These are phyloP conservation scores for Echeveria elegans DNA, from an alignment of 164 flowering plant genomes.

Conservation along the genomic window DNA sequence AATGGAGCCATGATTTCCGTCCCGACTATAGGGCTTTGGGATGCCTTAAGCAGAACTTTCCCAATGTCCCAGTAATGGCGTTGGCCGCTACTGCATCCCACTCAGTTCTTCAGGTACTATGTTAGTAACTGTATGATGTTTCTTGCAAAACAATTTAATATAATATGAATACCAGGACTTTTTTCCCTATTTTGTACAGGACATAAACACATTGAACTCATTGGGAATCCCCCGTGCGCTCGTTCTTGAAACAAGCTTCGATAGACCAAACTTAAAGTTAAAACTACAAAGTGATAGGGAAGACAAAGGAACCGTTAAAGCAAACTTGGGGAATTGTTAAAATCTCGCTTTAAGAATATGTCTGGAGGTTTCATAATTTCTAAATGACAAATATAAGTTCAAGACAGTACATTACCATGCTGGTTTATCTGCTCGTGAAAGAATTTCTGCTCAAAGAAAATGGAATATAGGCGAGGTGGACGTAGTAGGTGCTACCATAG, in stretches of 20 bases:
- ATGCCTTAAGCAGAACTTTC: constrained; percentile 84
- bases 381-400: constrained; percentile 66
- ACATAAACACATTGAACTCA: constrained; percentile 59
- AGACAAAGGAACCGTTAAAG: constrained; percentile 70
- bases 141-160: neutral
- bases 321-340: constrained; percentile 71
- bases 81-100: constrained; percentile 95
- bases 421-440: constrained; percentile 76
- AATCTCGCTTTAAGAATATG: constrained; percentile 45
- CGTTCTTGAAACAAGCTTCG: constrained; percentile 88
- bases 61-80: constrained; percentile 85
- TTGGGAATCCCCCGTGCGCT: constrained; percentile 75
- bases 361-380: constrained; percentile 68
- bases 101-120: constrained; percentile 62
- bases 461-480: constrained; percentile 84
- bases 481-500: constrained; percentile 91
- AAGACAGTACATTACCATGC: constrained; percentile 86
- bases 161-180: neutral
- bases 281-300: constrained; percentile 77
- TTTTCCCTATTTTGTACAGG: constrained; percentile 38
- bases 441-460: constrained; percentile 68
- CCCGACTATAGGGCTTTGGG: constrained; percentile 87
- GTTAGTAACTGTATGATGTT: neutral
- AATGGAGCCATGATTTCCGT: constrained; percentile 99
- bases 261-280: constrained; percentile 91